A percentile compares a stretch with the other conserved stretches of the same genome.
These are phyloP conservation scores for Acrasis kona DNA, from an alignment of 78 protist genomes.

Conservation along the genomic window DNA sequence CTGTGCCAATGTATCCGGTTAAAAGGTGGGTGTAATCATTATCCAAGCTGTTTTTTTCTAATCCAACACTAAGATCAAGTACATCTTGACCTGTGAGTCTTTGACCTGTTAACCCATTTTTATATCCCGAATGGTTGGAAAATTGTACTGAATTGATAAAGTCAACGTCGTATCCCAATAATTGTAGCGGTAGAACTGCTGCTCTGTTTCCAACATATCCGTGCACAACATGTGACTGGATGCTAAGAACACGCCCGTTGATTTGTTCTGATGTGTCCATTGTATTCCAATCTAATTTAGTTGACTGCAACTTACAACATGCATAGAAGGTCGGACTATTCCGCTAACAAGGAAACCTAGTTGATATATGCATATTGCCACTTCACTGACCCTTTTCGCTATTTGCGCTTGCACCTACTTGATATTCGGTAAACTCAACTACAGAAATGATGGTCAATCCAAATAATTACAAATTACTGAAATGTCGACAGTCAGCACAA, in stretches of 20 bases:
- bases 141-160: constrained; percentile 28
- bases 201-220: constrained; percentile 42
- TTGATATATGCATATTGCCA: too few species aligned
- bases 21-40: neutral
- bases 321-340: too few species aligned
- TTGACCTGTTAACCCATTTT: neutral
- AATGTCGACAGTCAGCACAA: too few species aligned
- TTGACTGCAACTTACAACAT: too few species aligned
- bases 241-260: constrained; percentile 20
- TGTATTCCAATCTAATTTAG: too few species aligned
- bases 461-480: too few species aligned
- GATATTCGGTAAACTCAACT: too few species aligned
- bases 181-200: constrained; percentile 19
- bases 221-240: constrained; percentile 41
- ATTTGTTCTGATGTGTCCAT: neutral
- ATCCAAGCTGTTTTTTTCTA: constrained; percentile 11
- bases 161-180: constrained; percentile 30
- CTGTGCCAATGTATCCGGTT: constrained; percentile 39
- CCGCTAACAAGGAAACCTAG: too few species aligned
- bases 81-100: neutral
- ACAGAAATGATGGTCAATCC: too few species aligned
- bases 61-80: neutral
- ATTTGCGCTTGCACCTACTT: too few species aligned
- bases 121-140: constrained; percentile 19
- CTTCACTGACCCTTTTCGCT: too few species aligned